phyloP scores from a whole-genome alignment of 768 basidiomycete genomes.

The Pilatotrama ljubarskyi region DNA sequence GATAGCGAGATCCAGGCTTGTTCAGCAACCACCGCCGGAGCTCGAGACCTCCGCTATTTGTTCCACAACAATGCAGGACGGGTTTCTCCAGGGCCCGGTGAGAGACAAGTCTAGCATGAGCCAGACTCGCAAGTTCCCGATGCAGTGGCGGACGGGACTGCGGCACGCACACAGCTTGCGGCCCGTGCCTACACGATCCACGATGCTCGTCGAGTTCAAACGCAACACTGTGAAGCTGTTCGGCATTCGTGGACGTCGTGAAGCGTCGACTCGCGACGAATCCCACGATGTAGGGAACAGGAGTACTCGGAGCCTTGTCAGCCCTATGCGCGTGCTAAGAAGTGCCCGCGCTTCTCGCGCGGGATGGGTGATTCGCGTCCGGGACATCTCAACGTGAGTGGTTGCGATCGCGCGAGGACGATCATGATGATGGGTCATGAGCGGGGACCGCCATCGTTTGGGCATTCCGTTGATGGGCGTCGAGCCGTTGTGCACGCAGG shows the following conservation, averaged over 20 bases:
- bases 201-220: background rate
- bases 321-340: no score
- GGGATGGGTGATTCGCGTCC: no score
- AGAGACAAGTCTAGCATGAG: background rate
- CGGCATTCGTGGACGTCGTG: no score
- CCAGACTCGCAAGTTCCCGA: conserved; percentile 8
- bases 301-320: no score
- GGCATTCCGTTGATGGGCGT: background rate
- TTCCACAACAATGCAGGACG: background rate
- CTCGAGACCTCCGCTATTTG: background rate
- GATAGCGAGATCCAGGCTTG: background rate
- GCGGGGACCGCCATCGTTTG: no score
- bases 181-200: background rate
- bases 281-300: no score
- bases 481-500: background rate
- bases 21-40: background rate
- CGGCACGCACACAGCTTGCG: background rate
- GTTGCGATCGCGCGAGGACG: no score
- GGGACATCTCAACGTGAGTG: no score
- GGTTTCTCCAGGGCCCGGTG: background rate
- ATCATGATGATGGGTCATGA: no score
- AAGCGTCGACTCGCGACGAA: no score
- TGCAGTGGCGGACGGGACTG: background rate
- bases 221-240: no score
- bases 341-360: no score